Evolutionary conservation across 2,329 filamentous ascomycete species (phyloP).

Genomic region (Fusarium sororula): DNA sequence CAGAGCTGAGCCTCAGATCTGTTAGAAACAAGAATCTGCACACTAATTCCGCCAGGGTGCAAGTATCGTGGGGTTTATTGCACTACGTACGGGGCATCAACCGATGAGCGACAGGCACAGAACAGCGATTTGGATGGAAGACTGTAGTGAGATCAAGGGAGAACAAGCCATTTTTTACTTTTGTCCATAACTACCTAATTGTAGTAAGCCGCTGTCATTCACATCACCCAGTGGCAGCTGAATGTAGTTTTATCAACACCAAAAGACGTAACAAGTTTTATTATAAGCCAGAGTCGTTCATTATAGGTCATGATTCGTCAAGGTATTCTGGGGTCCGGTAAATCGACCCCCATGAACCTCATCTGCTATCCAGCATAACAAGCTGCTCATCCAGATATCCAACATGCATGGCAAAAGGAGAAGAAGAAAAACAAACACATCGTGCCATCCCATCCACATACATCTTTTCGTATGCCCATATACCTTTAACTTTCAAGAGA

Average conservation of each 20-base stretch:
- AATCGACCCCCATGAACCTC: slow-evolving; percentile 6
- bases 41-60: not conserved
- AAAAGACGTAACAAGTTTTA: not conserved
- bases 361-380: slow-evolving; percentile 8
- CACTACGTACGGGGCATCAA: not conserved
- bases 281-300: slow-evolving; percentile 12
- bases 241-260: not conserved
- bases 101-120: slow-evolving; percentile 7
- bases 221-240: not conserved
- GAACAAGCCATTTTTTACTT: not conserved
- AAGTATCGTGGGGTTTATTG: not conserved
- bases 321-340: slow-evolving; percentile 20
- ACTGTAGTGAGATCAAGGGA: not conserved
- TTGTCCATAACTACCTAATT: not conserved
- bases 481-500: not conserved
- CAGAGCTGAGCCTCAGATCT: not conserved
- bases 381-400: slow-evolving; percentile 3
- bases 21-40: slow-evolving; percentile 3
- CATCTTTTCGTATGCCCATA: slow-evolving; percentile 4
- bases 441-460: not conserved
- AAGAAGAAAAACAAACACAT: not conserved
- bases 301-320: slow-evolving; percentile 41
- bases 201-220: not conserved
- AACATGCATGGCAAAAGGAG: not conserved
- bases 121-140: not conserved